Evolutionary conservation across 1,284 basidiomycete species (phyloP), one percentile per base, ranked within the genome.

Genomic region (Prillingera fragicola): DNA sequence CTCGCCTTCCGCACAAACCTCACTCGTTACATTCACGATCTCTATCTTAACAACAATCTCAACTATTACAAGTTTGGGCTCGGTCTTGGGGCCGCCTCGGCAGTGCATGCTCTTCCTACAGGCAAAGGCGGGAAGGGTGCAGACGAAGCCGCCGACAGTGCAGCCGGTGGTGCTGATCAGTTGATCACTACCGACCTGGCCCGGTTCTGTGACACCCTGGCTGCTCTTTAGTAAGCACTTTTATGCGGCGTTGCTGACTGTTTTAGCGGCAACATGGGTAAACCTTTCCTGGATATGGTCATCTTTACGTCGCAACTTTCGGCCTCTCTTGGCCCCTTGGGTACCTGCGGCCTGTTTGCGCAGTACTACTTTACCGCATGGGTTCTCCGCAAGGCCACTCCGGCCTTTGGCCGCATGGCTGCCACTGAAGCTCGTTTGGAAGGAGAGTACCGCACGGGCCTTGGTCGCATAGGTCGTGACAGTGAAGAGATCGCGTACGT

Each of bases 301-400:
- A 82, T 98, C 47, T 98, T 97, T 74, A 95, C 90, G 2, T 85
- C 84, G 12, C 92, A 96, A 62, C 80, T 97, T 8, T 83, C 88
- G 0, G 80, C 83, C 10, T 85, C 85, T 0, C 80, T 98, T 4
- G 94, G 94, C 3, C 74, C 83, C 4, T 55, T 68, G 28, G 78
- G 92, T 1, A 88, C 88, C 0, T 56, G 82, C 2, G 76, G 91
- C 10, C 75, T 97, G 13, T 85, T 88, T 58, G 74, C 77, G 27
- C 92, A 90, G 60, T 96, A 96, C 67, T 85, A 88, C 48, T 70
- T 83, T 21, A 96, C 92, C 0, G 86, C 86, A 3, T 75, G 80
- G 59, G 85, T 96, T 36, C 72, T 97, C 7, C 78, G 83, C 28
- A 82, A 83, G 8, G 89, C 89, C 13, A 95, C 92, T 0, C 94